A percentile compares a stretch with the other conserved stretches of the same genome.
Evolutionary conservation across 768 basidiomycete genomes (phyloP).

Genomic region (Phylloporus rhodoxanthus): DNA sequence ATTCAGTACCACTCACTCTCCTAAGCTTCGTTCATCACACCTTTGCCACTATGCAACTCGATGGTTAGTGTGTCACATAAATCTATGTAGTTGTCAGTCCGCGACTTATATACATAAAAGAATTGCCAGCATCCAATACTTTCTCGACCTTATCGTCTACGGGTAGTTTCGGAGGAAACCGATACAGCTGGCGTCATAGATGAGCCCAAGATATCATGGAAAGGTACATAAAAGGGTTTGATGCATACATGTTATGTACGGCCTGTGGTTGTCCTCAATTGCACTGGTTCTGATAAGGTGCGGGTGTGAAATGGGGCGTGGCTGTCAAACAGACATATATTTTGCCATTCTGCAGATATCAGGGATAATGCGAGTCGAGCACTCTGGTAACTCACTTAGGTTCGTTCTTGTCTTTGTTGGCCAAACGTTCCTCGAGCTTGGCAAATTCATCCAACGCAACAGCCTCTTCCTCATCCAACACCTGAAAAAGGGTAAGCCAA

Average conservation of each 20-base stretch:
- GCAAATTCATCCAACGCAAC: slow-evolving; percentile 84
- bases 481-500: slow-evolving; percentile 38
- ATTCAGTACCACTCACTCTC: no score
- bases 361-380: slow-evolving; percentile 3
- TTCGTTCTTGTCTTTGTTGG: slow-evolving; percentile 37
- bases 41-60: no score
- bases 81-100: not conserved
- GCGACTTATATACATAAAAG: not conserved
- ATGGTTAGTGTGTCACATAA: not conserved
- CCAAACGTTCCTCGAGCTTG: slow-evolving; percentile 74
- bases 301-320: not conserved
- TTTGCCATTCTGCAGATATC: slow-evolving; percentile 57
- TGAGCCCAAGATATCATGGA: not conserved
- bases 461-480: slow-evolving; percentile 84
- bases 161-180: not conserved
- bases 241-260: not conserved
- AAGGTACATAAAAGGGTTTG: not conserved
- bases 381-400: slow-evolving; percentile 38
- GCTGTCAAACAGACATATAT: slow-evolving; percentile 68
- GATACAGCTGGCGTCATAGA: not conserved
- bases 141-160: not conserved
- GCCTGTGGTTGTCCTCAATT: not conserved
- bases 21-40: no score
- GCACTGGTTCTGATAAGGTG: no score
- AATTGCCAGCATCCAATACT: not conserved